Evolutionary conservation across 306 rosid species (phyloP).

Genomic region (Rosa chinensis): DNA sequence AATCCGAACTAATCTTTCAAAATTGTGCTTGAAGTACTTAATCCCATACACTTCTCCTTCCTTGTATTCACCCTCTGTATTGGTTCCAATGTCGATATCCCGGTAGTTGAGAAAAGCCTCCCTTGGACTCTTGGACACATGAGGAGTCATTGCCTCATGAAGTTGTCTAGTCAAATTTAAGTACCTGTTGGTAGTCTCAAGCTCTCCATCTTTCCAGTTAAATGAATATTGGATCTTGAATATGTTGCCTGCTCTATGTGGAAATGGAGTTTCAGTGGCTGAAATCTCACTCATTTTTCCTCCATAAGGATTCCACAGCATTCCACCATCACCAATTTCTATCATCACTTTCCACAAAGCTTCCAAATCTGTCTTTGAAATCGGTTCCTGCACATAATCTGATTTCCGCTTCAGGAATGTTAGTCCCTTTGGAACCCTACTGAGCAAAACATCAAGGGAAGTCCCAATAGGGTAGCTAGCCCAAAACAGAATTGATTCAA

Average conservation of each 20-base stretch:
- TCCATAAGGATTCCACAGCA: conserved; percentile 37
- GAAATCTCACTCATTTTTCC: conserved; percentile 56
- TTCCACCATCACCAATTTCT: not conserved
- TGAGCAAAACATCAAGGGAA: conserved; percentile 21
- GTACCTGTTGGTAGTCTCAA: conserved; percentile 21
- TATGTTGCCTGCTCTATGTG: conserved; percentile 52
- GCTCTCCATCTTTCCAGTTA: conserved; percentile 42
- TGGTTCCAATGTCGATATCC: conserved; percentile 62
- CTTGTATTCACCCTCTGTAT: not conserved
- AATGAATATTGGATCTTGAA: conserved; percentile 51
- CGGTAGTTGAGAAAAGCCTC: conserved; percentile 49
- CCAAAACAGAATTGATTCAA: conserved; percentile 28
- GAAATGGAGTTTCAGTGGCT: conserved; percentile 48
- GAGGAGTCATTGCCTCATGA: conserved; percentile 49
- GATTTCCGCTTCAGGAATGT: conserved; percentile 21
- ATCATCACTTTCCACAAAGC: conserved; percentile 31
- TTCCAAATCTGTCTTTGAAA: conserved; percentile 30
- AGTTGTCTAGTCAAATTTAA: conserved; percentile 30
- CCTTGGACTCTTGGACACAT: conserved; percentile 66
- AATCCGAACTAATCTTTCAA: conserved; percentile 24
- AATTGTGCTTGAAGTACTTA: conserved; percentile 35
- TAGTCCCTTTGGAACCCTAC: not conserved
- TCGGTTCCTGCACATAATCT: conserved; percentile 31
- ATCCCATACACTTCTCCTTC: conserved; percentile 32
- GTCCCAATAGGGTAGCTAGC: not conserved